Percentiles rank a stretch among this genome's conserved stretches.
These are phyloP conservation scores for Fusarium tuaranense DNA, from an alignment of 2,329 filamentous ascomycete species.

Conservation along the genomic window DNA sequence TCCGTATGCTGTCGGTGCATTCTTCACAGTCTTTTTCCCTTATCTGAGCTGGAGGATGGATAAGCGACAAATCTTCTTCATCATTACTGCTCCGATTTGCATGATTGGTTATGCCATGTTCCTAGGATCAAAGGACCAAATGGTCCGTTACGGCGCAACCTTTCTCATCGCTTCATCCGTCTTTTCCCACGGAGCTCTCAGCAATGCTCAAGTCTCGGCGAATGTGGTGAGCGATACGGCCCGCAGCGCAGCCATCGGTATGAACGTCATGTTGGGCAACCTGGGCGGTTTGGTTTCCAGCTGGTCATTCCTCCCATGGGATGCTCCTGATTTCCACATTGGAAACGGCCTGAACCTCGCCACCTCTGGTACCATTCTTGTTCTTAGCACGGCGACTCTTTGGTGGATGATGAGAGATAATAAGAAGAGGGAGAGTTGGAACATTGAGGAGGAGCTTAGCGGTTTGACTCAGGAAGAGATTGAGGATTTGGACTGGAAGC, in stretches of 20 bases:
- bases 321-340: slow-evolving; percentile 74
- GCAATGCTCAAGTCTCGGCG: slow-evolving; percentile 61
- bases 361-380: slow-evolving; percentile 62
- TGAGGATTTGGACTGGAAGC: slow-evolving; percentile 73
- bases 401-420: slow-evolving; percentile 75
- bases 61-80: slow-evolving; percentile 69
- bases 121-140: slow-evolving; percentile 63
- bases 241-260: slow-evolving; percentile 73
- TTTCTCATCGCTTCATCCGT: slow-evolving; percentile 76
- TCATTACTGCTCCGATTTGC: slow-evolving; percentile 69
- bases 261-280: slow-evolving; percentile 78
- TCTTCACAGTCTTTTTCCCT: slow-evolving; percentile 73
- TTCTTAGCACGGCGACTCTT: slow-evolving; percentile 61
- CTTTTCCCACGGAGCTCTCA: slow-evolving; percentile 63
- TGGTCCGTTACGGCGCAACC: slow-evolving; percentile 75
- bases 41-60: slow-evolving; percentile 72
- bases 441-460: slow-evolving; percentile 59
- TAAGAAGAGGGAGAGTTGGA: slow-evolving; percentile 48
- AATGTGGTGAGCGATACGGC: slow-evolving; percentile 80
- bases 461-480: slow-evolving; percentile 65
- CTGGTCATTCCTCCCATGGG: slow-evolving; percentile 72
- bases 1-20: slow-evolving; percentile 75
- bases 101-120: slow-evolving; percentile 81
- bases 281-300: slow-evolving; percentile 74
- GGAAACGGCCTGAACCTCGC: slow-evolving; percentile 79